These are phyloP conservation scores for Backusella macrospora DNA, from an alignment of 192 early-diverging fungal species.

Conservation along the genomic window DNA sequence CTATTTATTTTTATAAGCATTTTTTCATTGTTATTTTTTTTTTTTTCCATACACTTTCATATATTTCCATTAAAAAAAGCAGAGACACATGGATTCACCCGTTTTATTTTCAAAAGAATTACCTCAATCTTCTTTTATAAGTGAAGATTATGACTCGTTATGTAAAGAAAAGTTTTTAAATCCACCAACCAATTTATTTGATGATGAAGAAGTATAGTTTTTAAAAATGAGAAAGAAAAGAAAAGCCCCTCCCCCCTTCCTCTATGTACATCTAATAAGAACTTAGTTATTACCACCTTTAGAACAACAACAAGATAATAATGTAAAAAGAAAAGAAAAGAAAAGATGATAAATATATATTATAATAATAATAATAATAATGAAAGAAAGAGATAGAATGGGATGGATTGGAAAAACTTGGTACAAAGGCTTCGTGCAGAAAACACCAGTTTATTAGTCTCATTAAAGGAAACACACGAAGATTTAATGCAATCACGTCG, in stretches of 20 bases:
- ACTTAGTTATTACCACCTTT: background rate
- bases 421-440: background rate
- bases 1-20: background rate
- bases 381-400: background rate
- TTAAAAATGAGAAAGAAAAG: background rate
- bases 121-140: slow-evolving; percentile 16
- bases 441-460: slow-evolving; percentile 3
- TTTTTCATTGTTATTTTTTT: background rate
- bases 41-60: background rate
- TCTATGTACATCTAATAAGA: background rate
- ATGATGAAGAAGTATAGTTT: slow-evolving; percentile 1
- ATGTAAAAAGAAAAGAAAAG: background rate
- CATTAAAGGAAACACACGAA: slow-evolving; percentile 9
- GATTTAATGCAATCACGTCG: slow-evolving; percentile 9
- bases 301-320: background rate
- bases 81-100: background rate
- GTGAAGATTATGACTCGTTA: slow-evolving; percentile 7
- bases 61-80: background rate
- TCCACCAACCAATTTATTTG: slow-evolving; percentile 10
- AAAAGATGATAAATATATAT: background rate
- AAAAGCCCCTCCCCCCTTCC: background rate
- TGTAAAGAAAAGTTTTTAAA: slow-evolving; percentile 21
- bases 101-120: slow-evolving; percentile 1
- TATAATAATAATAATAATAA: background rate
- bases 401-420: slow-evolving; percentile 6